A percentile compares a stretch with the other conserved stretches of the same genome.
These are phyloP conservation scores for Ophiocordyceps unilateralis DNA, from an alignment of 2,329 filamentous ascomycete genomes.

Conservation along the genomic window DNA sequence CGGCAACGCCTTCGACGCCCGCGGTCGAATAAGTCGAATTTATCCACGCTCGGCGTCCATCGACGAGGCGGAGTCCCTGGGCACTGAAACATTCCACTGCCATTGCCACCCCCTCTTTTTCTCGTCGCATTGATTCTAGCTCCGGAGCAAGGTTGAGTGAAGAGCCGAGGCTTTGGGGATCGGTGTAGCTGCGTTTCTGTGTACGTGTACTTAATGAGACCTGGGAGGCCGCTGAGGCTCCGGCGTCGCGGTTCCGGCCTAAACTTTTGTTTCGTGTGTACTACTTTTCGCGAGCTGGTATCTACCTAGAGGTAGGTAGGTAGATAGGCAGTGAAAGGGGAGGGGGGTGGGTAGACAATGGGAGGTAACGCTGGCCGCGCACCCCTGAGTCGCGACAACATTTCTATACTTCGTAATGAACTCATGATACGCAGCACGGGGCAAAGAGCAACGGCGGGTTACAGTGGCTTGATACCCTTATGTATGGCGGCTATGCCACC, in stretches of 20 bases:
- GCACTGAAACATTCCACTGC: neutral
- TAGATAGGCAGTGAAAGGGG: neutral
- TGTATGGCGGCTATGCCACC: slow-evolving; percentile 91
- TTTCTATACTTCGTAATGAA: neutral
- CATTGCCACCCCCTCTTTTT: slow-evolving; percentile 1
- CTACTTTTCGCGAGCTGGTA: slow-evolving; percentile 6
- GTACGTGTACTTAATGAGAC: slow-evolving; percentile 22
- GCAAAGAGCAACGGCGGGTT: neutral
- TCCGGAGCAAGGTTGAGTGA: slow-evolving; percentile 6
- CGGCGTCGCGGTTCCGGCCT: slow-evolving; percentile 12
- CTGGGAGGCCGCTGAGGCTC: slow-evolving; percentile 10
- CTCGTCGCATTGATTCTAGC: slow-evolving; percentile 5
- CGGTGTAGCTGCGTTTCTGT: slow-evolving; percentile 4
- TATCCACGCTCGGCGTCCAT: no score
- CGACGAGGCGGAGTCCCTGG: neutral
- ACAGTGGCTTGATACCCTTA: slow-evolving; percentile 74
- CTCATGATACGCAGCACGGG: neutral
- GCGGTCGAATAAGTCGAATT: slow-evolving; percentile 17
- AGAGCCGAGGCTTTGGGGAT: slow-evolving; percentile 3
- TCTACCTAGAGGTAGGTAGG: neutral
- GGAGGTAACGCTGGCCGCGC: neutral
- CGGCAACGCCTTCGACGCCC: slow-evolving; percentile 33
- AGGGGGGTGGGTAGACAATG: neutral
- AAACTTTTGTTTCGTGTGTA: slow-evolving; percentile 15
- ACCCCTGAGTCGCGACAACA: neutral